phyloP scores from a whole-genome alignment of 139 green algal genomes.

The Chlamydomonas asymmetrica region DNA sequence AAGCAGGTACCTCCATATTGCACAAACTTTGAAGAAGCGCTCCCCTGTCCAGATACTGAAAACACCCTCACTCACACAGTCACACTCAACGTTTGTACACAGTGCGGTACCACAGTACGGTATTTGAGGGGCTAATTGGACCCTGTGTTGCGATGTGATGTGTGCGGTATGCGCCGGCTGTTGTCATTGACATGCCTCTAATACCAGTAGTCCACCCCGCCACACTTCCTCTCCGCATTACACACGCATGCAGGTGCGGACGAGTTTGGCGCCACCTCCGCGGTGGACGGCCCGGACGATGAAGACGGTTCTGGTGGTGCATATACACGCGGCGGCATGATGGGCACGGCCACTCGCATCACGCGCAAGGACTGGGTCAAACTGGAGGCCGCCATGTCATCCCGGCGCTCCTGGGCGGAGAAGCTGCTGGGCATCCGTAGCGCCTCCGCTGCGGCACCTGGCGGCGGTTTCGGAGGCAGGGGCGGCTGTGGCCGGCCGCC shows the following conservation, averaged over 20 bases:
- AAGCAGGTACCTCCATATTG: too few relatives aligned
- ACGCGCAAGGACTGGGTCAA: neutral
- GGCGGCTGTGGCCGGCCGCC: neutral
- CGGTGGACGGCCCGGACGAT: neutral
- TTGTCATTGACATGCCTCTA: too few relatives aligned
- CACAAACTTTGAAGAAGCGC: too few relatives aligned
- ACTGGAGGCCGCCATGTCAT: conserved; percentile 1
- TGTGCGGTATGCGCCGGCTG: too few relatives aligned
- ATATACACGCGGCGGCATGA: neutral
- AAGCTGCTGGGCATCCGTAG: conserved; percentile 23
- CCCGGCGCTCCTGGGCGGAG: conserved; percentile 18
- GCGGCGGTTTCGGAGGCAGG: neutral
- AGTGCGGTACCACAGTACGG: too few relatives aligned
- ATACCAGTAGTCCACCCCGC: neutral
- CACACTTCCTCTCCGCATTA: neutral
- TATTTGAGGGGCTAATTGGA: too few relatives aligned
- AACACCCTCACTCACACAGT: too few relatives aligned
- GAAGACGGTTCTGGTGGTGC: neutral
- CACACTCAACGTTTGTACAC: too few relatives aligned
- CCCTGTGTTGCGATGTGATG: too few relatives aligned
- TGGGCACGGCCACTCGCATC: neutral
- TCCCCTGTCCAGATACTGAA: too few relatives aligned
- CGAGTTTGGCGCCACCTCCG: neutral
- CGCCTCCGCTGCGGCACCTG: neutral
- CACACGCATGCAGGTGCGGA: neutral